Base-by-base conservation (phyloP, 2,329 filamentous ascomycete species). In the Cordyceps cicadae region DNA sequence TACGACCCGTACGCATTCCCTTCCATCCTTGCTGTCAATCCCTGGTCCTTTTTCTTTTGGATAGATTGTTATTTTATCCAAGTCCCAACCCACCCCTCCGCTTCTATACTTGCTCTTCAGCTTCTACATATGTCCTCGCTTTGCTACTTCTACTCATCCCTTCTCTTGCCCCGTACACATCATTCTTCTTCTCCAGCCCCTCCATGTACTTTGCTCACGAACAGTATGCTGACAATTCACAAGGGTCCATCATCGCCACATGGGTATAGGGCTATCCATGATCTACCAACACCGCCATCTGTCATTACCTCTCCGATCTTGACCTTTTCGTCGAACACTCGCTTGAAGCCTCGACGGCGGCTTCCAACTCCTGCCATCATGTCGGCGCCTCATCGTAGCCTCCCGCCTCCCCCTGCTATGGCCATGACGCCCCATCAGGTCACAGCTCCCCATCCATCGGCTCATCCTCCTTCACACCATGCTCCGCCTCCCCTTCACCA, bases 371-470 rank as follows among this genome's bases (percentile, higher is more conserved):
- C 72, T 66, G 74, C 77, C 74, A 75, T 73, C 70, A 88, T 88
- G 85, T 85, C 85, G 67, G 81, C 79, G 66, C 79, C 83, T 69
- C 84, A 85, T 72, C 81, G 84, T 72, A 81, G 81, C 67, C 74
- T 88, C 74, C 85, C 85, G 68, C 80, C 80, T 63, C 83, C 85
- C 70, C 79, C 81, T 66, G 79, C 80, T 68, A 80, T 86, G 79
- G 77, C 79, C 67, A 71, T 84, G 65, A 75, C 81, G 59, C 77
- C 70, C 53, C 72, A 74, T 61, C 67, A 67, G 54, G 72, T 72
- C 63, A 68, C 62, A 12, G 45, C 63, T 3, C 26, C 56, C 24
- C 50, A 57, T 24, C 52, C 62, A 5, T 52, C 54, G 7, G 7
- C 60, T 55, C 43, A 14, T 34, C 60, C 54, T 9, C 51, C 54